Conservation (phyloP, 2,329 filamentous ascomycete genomes). For the Metarhizium anisopliae region DNA sequence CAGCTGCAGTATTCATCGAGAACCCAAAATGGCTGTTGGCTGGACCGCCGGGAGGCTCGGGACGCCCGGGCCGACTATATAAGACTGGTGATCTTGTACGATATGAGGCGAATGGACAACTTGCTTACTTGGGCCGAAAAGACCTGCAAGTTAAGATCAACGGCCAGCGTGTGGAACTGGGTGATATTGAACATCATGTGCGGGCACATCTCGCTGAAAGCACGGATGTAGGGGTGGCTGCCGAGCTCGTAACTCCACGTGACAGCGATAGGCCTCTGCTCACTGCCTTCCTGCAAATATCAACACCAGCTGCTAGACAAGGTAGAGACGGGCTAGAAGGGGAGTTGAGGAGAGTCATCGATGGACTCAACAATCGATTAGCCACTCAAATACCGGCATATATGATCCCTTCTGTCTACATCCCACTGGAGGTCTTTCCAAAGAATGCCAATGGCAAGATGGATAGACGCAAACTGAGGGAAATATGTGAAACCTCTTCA, state of each 20-base stretch:
- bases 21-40: slow-evolving; percentile 11
- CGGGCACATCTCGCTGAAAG: neutral
- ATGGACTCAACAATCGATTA: neutral
- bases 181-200: slow-evolving; percentile 17
- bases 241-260: neutral
- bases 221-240: neutral
- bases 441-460: slow-evolving; percentile 1
- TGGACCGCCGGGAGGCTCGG: neutral
- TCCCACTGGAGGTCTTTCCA: neutral
- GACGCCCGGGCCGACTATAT: slow-evolving; percentile 10
- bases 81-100: slow-evolving; percentile 14
- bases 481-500: neutral
- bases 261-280: slow-evolving; percentile 1
- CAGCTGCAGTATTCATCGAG: slow-evolving; percentile 21
- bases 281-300: slow-evolving; percentile 2
- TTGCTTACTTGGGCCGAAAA: slow-evolving; percentile 34
- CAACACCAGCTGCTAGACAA: neutral
- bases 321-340: neutral
- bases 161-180: slow-evolving; percentile 47
- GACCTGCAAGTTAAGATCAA: slow-evolving; percentile 52
- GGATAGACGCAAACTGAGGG: neutral
- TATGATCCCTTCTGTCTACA: slow-evolving; percentile 3
- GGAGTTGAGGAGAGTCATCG: neutral
- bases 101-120: slow-evolving; percentile 8
- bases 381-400: neutral